A percentile compares a stretch with the other conserved stretches of the same genome.
Evolutionary conservation across 2,329 filamentous ascomycete species (phyloP).

Genomic region (Madurella fahalii): DNA sequence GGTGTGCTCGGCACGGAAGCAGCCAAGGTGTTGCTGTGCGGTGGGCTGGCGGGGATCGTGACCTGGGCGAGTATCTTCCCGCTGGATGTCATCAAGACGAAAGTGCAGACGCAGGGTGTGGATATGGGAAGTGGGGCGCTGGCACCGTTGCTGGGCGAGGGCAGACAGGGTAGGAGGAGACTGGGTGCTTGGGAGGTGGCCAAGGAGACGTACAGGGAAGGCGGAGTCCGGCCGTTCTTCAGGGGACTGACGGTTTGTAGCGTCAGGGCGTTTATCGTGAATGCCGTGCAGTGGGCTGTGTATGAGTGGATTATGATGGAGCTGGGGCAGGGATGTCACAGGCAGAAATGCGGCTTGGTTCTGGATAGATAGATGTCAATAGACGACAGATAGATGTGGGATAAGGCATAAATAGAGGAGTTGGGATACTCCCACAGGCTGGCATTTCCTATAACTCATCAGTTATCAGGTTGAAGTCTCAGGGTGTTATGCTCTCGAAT

Average conservation of each 20-base stretch:
- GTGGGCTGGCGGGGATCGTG: slow-evolving; percentile 79
- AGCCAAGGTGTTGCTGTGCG: slow-evolving; percentile 70
- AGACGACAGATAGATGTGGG: slow-evolving; percentile 19
- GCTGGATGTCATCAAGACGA: slow-evolving; percentile 86
- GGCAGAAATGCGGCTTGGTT: background rate
- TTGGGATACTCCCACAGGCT: no score
- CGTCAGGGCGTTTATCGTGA: slow-evolving; percentile 82
- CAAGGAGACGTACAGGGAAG: slow-evolving; percentile 59
- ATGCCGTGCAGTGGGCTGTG: slow-evolving; percentile 86
- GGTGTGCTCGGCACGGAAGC: slow-evolving; percentile 40
- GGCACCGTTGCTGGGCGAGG: slow-evolving; percentile 32
- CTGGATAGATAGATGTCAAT: slow-evolving; percentile 23
- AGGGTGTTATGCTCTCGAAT: no score
- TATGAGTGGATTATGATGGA: slow-evolving; percentile 83
- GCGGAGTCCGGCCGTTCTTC: slow-evolving; percentile 63
- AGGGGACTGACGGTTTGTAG: slow-evolving; percentile 77
- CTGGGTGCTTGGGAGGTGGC: slow-evolving; percentile 60
- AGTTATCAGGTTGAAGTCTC: no score
- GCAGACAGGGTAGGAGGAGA: slow-evolving; percentile 25
- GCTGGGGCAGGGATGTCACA: slow-evolving; percentile 37
- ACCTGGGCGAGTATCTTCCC: slow-evolving; percentile 92
- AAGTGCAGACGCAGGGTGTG: slow-evolving; percentile 70
- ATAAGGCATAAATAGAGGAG: no score
- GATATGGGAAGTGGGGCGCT: slow-evolving; percentile 22
- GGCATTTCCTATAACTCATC: no score